Conservation (phyloP, 2,329 filamentous ascomycete genomes). For the Bipolaris victoriae region DNA sequence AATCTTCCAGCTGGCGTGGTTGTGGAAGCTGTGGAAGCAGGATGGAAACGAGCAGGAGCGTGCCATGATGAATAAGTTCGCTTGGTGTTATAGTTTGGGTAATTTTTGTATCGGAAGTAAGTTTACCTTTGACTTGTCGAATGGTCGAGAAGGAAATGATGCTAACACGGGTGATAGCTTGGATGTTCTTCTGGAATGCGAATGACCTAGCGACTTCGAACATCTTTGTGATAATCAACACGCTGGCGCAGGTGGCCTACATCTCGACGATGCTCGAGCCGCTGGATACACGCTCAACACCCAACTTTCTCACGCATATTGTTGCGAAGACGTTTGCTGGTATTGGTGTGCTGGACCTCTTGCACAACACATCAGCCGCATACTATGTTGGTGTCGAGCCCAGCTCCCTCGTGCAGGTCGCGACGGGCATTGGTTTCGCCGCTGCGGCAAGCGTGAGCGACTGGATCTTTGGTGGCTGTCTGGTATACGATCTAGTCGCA, state of each 20-base stretch:
- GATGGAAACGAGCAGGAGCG: conserved; percentile 54
- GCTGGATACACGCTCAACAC: conserved; percentile 59
- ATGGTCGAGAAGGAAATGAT: too few species aligned
- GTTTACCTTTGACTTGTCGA: conserved; percentile 24
- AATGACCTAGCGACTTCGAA: conserved; percentile 59
- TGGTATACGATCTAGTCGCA: conserved; percentile 65
- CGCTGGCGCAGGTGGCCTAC: conserved; percentile 61
- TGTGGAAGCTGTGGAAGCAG: conserved; percentile 62
- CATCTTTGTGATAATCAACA: conserved; percentile 63
- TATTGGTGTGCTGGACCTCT: conserved; percentile 64
- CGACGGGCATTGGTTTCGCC: conserved; percentile 62
- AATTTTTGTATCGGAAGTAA: conserved; percentile 65
- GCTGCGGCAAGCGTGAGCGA: conserved; percentile 58
- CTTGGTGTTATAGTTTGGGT: conserved; percentile 62
- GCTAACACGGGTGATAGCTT: conserved; percentile 44
- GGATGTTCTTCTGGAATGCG: conserved; percentile 69
- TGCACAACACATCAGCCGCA: conserved; percentile 64
- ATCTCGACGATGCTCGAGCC: conserved; percentile 56
- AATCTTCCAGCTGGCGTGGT: conserved; percentile 63
- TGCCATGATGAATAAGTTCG: conserved; percentile 60
- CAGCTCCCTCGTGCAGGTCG: conserved; percentile 55
- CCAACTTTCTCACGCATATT: conserved; percentile 63
- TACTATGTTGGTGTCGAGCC: conserved; percentile 60
- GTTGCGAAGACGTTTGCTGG: conserved; percentile 66
- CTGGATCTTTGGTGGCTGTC: conserved; percentile 66